Base-by-base conservation (phyloP, 2,329 filamentous ascomycete genomes). In the Keithomyces neogunnii region DNA sequence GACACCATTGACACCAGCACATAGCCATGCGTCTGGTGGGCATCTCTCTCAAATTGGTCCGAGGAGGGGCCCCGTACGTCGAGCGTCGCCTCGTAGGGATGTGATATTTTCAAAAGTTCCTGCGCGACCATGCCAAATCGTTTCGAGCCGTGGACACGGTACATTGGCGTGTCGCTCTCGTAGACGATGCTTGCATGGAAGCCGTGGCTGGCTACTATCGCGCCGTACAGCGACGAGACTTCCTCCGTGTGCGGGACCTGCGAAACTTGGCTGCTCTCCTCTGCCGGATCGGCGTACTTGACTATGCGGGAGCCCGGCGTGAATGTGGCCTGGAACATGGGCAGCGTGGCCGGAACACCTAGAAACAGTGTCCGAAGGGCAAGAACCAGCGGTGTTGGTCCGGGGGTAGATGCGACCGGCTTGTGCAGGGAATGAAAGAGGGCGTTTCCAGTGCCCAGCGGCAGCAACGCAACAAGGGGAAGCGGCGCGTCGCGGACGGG, bases 141-240 rank as follows among this genome's bases (percentile, higher is more conserved):
- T 63, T 86, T 81, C 33, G 76, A 75, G 10, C 92, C 92, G 61
- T 86, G 84, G 57, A 81, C 80, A 55, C 92, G 85, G 67, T 92
- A 92, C 57, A 82, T 85, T 0, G 80, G 73, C 0, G 91, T 95
- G 66, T 97, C 92, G 66, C 88, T 93, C 70, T 96, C 90, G 59
- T 88, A 90, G 28, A 97, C 89, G 3, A 97, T 77, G 42, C 85
- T 84, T 32, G 91, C 88, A 63, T 97, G 92, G 62, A 97, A 82
- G 26, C 88, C 92, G 78, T 95, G 95, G 66, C 87, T 93, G 44
- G 85, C 85, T 2, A 97, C 91, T 28, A 96, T 89, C 29, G 86
- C 86, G 30, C 89, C 91, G 60, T 86, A 79, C 29, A 86, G 71
- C 45, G 68, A 64, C 0, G 64, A 61, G 4, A 74, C 66, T 1